Conservation (phyloP, 805 yeast genomes). For the Tetrapisispora pingtungensis region DNA sequence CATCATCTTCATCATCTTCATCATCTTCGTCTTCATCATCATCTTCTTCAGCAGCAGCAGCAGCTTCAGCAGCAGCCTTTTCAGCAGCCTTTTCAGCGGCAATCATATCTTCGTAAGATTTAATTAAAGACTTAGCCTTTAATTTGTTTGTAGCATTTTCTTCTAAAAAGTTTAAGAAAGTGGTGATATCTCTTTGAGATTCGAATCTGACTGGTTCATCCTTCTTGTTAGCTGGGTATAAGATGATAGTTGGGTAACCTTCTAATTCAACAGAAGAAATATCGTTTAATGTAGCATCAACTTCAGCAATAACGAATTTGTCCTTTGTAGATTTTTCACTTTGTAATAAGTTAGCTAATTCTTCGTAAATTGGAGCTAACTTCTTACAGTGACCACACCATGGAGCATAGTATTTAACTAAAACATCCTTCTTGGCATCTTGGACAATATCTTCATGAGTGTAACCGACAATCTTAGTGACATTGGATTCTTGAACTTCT, state of each 20-base stretch:
- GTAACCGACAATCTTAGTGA: constrained; percentile 69
- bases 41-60: constrained; percentile 16
- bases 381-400: constrained; percentile 97
- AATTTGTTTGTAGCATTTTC: constrained; percentile 53
- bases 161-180: constrained; percentile 59
- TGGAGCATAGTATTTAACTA: constrained; percentile 91
- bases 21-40: constrained; percentile 8
- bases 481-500: constrained; percentile 66
- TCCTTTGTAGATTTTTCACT: constrained; percentile 38
- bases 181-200: constrained; percentile 66
- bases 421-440: constrained; percentile 51
- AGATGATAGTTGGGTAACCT: constrained; percentile 88
- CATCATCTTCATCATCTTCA: constrained; percentile 3
- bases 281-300: constrained; percentile 87
- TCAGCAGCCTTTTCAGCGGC: constrained; percentile 9
- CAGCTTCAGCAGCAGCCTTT: constrained; percentile 11
- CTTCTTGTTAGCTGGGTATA: constrained; percentile 82
- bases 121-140: constrained; percentile 36
- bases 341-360: constrained; percentile 62
- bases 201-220: constrained; percentile 53
- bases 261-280: constrained; percentile 60
- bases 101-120: constrained; percentile 18
- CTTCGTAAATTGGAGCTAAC: constrained; percentile 81
- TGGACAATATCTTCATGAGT: constrained; percentile 62
- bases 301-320: constrained; percentile 67